Conservation (phyloP, 208 protist species). For the Acanthamoeba polyphaga region DNA sequence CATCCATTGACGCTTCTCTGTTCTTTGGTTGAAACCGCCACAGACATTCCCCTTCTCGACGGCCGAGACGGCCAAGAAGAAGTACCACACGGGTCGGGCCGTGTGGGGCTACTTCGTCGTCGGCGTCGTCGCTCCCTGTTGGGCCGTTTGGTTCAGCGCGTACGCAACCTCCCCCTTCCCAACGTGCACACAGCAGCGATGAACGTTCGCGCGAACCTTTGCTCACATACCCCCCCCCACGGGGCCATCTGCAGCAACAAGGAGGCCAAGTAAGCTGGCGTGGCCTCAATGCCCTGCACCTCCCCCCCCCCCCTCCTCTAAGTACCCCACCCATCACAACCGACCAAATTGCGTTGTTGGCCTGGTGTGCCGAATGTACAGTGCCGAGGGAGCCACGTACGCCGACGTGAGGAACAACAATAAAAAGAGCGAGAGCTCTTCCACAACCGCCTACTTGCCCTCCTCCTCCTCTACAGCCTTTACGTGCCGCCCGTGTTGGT, state of each 20-base stretch:
- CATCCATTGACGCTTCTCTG: not conserved
- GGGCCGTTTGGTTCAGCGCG: not conserved
- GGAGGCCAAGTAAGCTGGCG: not conserved
- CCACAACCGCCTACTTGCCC: not conserved
- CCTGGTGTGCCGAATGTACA: too few species aligned
- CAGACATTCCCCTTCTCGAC: constrained; percentile 22
- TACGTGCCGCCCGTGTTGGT: not conserved
- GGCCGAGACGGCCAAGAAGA: constrained; percentile 29
- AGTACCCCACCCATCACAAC: too few species aligned
- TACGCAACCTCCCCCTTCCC: not conserved
- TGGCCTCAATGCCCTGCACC: too few species aligned
- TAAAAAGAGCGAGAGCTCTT: too few species aligned
- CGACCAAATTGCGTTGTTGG: too few species aligned
- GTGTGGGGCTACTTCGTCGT: not conserved
- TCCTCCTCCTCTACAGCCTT: not conserved
- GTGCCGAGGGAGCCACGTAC: too few species aligned
- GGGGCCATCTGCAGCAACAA: not conserved
- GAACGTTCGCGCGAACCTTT: too few species aligned
- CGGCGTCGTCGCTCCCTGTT: not conserved
- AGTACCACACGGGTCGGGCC: not conserved
- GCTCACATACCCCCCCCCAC: too few species aligned
- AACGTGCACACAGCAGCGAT: too few species aligned
- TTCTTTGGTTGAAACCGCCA: not conserved
- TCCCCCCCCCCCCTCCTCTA: too few species aligned
- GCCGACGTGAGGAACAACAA: too few species aligned